Percentiles rank a stretch among this genome's conserved stretches.
These are phyloP conservation scores for Cryptococcus hybrid DNA, from an alignment of 1,284 basidiomycete genomes.

Conservation along the genomic window DNA sequence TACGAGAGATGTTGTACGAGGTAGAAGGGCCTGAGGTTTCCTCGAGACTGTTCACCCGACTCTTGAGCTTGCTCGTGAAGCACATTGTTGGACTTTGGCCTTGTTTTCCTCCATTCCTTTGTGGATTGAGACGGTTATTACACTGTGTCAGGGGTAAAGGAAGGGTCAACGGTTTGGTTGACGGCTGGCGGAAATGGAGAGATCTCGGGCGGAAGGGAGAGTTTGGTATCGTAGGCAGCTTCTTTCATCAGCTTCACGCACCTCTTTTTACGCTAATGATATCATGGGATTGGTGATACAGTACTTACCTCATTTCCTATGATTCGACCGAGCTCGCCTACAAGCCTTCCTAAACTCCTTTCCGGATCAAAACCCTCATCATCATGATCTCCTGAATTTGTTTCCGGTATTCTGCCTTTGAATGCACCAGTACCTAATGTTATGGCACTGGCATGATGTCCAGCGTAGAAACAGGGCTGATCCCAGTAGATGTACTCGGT, in stretches of 20 bases:
- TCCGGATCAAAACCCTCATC: constrained; percentile 75
- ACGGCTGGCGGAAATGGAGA: too few relatives aligned
- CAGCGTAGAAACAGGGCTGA: constrained; percentile 64
- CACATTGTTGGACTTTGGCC: too few relatives aligned
- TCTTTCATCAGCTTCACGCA: background rate
- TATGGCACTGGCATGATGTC: constrained; percentile 79
- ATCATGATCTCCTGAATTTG: constrained; percentile 60
- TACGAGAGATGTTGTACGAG: constrained; percentile 23
- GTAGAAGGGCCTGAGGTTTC: constrained; percentile 26
- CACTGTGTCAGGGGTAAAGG: too few relatives aligned
- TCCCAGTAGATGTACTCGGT: constrained; percentile 24
- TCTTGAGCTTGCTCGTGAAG: too few relatives aligned
- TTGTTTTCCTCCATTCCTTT: too few relatives aligned
- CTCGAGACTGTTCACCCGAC: background rate
- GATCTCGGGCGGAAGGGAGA: constrained; percentile 17
- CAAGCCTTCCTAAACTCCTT: constrained; percentile 63
- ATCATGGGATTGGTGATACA: too few relatives aligned
- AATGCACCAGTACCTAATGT: constrained; percentile 80
- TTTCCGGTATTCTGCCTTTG: constrained; percentile 49
- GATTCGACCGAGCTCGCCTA: constrained; percentile 43
- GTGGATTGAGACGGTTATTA: too few relatives aligned
- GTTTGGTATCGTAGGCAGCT: constrained; percentile 24
- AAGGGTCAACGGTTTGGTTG: too few relatives aligned
- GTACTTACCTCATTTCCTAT: constrained; percentile 35
- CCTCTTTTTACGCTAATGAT: too few relatives aligned